These are phyloP conservation scores for Trichoderma polysporum DNA, from an alignment of 2,329 filamentous ascomycete species.

Conservation along the genomic window DNA sequence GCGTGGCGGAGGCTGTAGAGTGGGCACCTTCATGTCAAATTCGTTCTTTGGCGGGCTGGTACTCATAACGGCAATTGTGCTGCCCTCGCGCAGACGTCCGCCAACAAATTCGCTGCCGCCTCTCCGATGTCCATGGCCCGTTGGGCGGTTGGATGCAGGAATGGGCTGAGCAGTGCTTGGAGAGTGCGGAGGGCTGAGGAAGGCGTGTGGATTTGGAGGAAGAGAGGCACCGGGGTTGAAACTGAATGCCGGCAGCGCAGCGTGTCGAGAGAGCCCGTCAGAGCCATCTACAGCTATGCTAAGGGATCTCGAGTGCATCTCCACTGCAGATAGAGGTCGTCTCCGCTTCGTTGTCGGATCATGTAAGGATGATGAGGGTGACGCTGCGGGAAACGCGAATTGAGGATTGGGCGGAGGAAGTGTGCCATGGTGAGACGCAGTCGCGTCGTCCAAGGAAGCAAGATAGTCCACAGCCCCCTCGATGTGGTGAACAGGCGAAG, in stretches of 20 bases:
- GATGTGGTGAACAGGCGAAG: slow-evolving; percentile 30
- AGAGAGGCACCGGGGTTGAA: slow-evolving; percentile 53
- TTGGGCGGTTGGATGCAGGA: slow-evolving; percentile 57
- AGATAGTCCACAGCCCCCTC: slow-evolving; percentile 30
- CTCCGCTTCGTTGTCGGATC: slow-evolving; percentile 48
- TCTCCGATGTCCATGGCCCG: slow-evolving; percentile 73
- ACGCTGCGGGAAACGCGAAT: slow-evolving; percentile 60
- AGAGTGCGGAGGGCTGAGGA: slow-evolving; percentile 57
- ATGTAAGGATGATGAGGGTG: slow-evolving; percentile 45
- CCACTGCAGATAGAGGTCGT: slow-evolving; percentile 55
- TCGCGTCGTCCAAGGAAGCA: slow-evolving; percentile 24
- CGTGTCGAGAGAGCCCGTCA: slow-evolving; percentile 33
- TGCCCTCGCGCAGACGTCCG: slow-evolving; percentile 61
- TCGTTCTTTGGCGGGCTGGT: slow-evolving; percentile 68
- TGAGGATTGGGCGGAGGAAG: slow-evolving; percentile 59
- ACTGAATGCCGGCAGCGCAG: slow-evolving; percentile 53
- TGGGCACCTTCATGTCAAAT: slow-evolving; percentile 56
- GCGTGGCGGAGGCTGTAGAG: slow-evolving; percentile 48
- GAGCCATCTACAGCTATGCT: slow-evolving; percentile 33
- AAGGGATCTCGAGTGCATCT: slow-evolving; percentile 39
- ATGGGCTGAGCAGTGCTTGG: slow-evolving; percentile 49
- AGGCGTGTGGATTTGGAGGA: slow-evolving; percentile 36
- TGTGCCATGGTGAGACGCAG: slow-evolving; percentile 19
- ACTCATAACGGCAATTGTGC: slow-evolving; percentile 61
- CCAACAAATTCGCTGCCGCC: slow-evolving; percentile 87